These are phyloP conservation scores for Curvularia sp. DNA, from an alignment of 2,329 filamentous ascomycete genomes.

Conservation along the genomic window DNA sequence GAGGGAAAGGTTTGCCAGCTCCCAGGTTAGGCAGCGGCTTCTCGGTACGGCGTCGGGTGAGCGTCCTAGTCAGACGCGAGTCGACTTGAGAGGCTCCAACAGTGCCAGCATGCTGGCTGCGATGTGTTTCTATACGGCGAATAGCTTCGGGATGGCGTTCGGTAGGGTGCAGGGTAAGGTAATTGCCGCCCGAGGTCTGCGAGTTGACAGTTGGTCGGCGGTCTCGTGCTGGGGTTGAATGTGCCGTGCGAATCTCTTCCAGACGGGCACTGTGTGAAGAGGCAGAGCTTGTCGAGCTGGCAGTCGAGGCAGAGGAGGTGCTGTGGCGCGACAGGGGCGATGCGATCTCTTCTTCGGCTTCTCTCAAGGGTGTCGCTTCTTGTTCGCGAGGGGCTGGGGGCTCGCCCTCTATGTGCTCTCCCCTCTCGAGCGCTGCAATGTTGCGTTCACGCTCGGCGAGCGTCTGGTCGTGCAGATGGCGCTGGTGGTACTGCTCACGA, in stretches of 20 bases:
- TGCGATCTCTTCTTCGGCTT: conserved; percentile 30
- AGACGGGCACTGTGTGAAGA: conserved; percentile 30
- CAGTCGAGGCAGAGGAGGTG: conserved; percentile 30
- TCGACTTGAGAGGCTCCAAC: conserved; percentile 62
- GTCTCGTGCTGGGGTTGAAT: conserved; percentile 23
- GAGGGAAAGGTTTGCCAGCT: conserved; percentile 75
- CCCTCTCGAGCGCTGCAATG: conserved; percentile 12
- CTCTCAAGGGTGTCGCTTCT: conserved; percentile 17
- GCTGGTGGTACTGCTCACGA: conserved; percentile 33
- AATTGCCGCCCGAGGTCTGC: conserved; percentile 28
- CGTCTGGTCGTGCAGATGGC: conserved; percentile 30
- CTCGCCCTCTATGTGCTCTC: conserved; percentile 19
- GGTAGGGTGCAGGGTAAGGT: conserved; percentile 44
- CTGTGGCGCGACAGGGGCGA: conserved; percentile 35
- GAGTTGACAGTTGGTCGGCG: conserved; percentile 33
- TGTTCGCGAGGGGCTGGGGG: conserved; percentile 8
- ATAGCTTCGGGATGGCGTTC: conserved; percentile 75
- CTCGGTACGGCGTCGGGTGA: conserved; percentile 40
- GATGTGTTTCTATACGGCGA: conserved; percentile 73
- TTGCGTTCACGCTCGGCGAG: conserved; percentile 17
- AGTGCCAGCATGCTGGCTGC: conserved; percentile 74
- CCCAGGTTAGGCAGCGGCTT: conserved; percentile 73
- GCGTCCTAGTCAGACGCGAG: conserved; percentile 55
- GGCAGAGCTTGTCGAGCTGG: conserved; percentile 28
- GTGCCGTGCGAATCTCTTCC: conserved; percentile 42